These are phyloP conservation scores for Puccinia hordei DNA, from an alignment of 1,284 basidiomycete species.

Conservation along the genomic window DNA sequence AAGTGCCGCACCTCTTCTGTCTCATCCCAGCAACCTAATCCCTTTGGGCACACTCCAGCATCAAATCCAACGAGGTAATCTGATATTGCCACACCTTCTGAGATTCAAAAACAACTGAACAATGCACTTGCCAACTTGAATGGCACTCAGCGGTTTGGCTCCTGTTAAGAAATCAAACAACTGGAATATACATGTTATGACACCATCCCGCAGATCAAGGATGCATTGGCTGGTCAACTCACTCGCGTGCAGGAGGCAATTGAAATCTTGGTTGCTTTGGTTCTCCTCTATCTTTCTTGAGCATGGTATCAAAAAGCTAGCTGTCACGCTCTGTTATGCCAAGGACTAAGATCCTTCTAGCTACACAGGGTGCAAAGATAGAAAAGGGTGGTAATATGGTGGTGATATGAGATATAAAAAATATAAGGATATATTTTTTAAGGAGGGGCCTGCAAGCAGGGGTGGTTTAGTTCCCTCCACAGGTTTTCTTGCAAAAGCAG, in stretches of 20 bases:
- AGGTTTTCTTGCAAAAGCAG: too few relatives aligned
- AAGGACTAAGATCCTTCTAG: too few relatives aligned
- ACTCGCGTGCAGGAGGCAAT: not conserved
- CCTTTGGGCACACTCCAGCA: not conserved
- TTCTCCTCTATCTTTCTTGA: too few relatives aligned
- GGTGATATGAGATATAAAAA: too few relatives aligned
- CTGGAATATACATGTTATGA: not conserved
- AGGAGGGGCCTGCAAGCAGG: too few relatives aligned
- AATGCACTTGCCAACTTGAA: not conserved
- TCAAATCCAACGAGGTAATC: not conserved
- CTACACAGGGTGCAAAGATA: too few relatives aligned
- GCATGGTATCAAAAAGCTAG: too few relatives aligned
- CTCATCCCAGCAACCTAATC: conserved; percentile 13
- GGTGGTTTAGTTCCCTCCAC: too few relatives aligned
- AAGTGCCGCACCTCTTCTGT: conserved; percentile 25
- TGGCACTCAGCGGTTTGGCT: not conserved
- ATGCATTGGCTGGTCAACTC: not conserved
- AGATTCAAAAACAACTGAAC: conserved; percentile 14
- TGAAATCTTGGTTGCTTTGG: not conserved
- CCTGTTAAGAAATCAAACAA: conserved; percentile 2
- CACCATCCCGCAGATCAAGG: not conserved
- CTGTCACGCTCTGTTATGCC: too few relatives aligned
- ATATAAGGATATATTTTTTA: too few relatives aligned
- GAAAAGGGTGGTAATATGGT: too few relatives aligned
- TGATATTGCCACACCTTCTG: not conserved